Evolutionary conservation across 2,329 filamentous ascomycete genomes (phyloP).

Genomic region (Fusarium temperatum): DNA sequence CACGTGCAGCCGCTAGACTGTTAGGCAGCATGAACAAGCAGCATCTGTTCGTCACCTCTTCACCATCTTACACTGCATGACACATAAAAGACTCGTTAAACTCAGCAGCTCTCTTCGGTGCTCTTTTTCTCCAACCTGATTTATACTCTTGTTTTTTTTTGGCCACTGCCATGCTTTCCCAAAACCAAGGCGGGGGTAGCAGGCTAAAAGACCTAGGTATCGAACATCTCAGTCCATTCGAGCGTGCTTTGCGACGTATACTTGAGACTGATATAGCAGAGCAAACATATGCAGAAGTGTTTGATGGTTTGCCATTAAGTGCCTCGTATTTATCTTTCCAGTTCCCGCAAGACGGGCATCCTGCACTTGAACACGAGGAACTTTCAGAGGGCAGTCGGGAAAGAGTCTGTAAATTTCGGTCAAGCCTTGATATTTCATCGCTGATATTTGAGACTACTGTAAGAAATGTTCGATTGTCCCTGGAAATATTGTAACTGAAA

Average conservation of each 20-base stretch:
- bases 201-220: not conserved
- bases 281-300: not conserved
- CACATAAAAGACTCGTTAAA: not conserved
- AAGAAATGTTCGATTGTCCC: rapidly evolving
- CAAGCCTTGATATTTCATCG: not conserved
- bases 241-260: not conserved
- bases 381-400: not conserved
- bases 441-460: rapidly evolving
- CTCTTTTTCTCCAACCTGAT: rapidly evolving
- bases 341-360: not conserved
- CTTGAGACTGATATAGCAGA: not conserved
- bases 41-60: not conserved
- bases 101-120: no score
- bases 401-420: not conserved
- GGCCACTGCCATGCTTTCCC: not conserved
- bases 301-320: not conserved
- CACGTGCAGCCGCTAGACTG: not conserved
- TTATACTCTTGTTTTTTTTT: not conserved
- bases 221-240: not conserved
- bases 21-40: not conserved
- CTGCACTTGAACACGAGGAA: not conserved
- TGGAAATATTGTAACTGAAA: rapidly evolving
- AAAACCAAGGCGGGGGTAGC: not conserved
- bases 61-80: not conserved
- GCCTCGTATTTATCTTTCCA: not conserved